These are phyloP conservation scores for Eucalyptus sideroxylon DNA, from an alignment of 345 rosid genomes.

Conservation along the genomic window DNA sequence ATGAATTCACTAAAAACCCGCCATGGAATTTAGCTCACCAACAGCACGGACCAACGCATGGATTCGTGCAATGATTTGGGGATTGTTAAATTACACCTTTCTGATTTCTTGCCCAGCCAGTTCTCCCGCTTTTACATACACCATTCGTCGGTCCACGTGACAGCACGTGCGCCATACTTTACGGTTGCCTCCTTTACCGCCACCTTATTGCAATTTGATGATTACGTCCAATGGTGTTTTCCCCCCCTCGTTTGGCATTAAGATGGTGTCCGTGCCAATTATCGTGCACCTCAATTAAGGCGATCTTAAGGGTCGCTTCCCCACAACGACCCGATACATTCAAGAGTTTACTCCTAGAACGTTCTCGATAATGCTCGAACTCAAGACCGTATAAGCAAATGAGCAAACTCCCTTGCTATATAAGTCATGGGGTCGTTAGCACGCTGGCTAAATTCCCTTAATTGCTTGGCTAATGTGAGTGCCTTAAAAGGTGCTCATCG, in stretches of 20 bases:
- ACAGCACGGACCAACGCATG: not conserved
- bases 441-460: not conserved
- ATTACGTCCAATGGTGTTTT: not conserved
- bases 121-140: not conserved
- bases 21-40: not conserved
- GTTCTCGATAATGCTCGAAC: not conserved
- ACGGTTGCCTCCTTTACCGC: not conserved
- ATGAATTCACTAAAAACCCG: not conserved
- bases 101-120: not conserved
- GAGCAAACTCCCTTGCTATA: not conserved
- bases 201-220: not conserved
- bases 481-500: not conserved
- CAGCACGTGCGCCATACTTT: slow-evolving; percentile 1
- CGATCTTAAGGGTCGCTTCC: not conserved
- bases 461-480: not conserved
- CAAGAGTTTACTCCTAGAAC: not conserved
- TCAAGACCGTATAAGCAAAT: not conserved
- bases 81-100: not conserved
- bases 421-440: not conserved
- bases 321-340: not conserved
- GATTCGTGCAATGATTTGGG: slow-evolving; percentile 1
- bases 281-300: not conserved
- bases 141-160: not conserved
- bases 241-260: not conserved
- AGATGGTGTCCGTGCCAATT: not conserved